Evolutionary conservation across 1,139 yeast species (phyloP), one percentile per base, ranked within the genome.

Genomic region (Kodamaea fungicola): DNA sequence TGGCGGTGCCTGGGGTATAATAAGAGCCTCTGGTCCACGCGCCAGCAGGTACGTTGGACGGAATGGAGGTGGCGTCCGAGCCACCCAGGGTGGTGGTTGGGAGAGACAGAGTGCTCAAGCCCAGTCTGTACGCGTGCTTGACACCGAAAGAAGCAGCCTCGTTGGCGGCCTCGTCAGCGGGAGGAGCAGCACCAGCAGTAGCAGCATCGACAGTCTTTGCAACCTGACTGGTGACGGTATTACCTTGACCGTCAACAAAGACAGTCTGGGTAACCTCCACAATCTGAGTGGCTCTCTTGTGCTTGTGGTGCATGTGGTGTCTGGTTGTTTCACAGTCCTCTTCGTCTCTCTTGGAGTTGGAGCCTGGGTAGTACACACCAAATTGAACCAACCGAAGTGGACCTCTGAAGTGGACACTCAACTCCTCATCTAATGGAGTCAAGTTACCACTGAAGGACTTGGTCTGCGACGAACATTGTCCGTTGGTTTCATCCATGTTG

Each of bases 361-460:
- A 45, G 24, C 63, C 62, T 38, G 74, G 76, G 55, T 65, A 67
- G 61, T 81, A 83, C 45, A 71, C 84, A 35, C 80, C 90, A 58
- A 83, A 83, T 52, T 81, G 76, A 45, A 66, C 65, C 52, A 82
- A 68, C 43, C 66, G 66, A 44, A 83, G 56, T 16, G 94, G 94
- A 47, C 94, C 94, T 69, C 94, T 78, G 61, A 83, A 76, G 58
- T 84, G 94, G 25, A 83, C 86, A n/a, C 89, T 80, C 38, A 84
- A 63, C 51, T 80, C 87, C 47, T 76, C 82, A 46, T 82, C 69
- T 39, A 83, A 61, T 10, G 94, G 94, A 33, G 89, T 67, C 59
- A 80, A 75, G 40, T 73, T 59, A 30, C 92, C 92, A 12, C 70
- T 60, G 57, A 83, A 82, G 36, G 71, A 53, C 26, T 62, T 49